Evolutionary conservation across 2,329 filamentous ascomycete genomes (phyloP), one percentile per base, ranked within the genome.

Genomic region (Penicillium crustosum): DNA sequence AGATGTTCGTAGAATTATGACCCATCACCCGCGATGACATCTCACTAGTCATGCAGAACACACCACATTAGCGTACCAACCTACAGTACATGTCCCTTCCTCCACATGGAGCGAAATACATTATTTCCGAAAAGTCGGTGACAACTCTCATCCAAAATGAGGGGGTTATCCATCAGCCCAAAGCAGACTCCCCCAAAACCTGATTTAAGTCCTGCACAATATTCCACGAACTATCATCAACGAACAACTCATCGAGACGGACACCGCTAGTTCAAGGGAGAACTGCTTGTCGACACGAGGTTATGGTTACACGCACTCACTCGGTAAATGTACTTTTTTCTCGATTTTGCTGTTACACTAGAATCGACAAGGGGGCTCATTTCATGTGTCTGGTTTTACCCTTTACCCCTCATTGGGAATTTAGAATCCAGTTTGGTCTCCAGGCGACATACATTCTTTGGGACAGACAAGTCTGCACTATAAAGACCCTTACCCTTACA

Each of bases 1-100:
- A 54, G 51, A 54, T 25, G 25, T 2, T 47, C 42, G 25, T 41
- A 48, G 43, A 48, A 48, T 53, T 47, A 44, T 53, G 50, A 45
- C 21, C 31, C 41, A 45, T 48, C 42, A 21, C 23, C 23, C 23
- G 4, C 15, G 19, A 47, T 23, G 13, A 23, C 19, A 54, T n/a
- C 42, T 19, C 42, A 23, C 31, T 27, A 27, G 4, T 21, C 10
- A 29, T 38, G 51, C 42, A 47, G 13, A n/a, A 47, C 31, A 39
- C 25, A 33, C 2, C 31, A 21, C 39, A 53, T 33, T 43, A 43
- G 29, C 21, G 39, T 4, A 4, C 13, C 7, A 39, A n/a, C 33
- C 25, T 6, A 27, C 25, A 4, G 23, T 15, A 19, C 23, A 8
- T 13, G 2, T 23, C n/a, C n/a, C 38, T 2, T 19, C 15, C 6